Evolutionary conservation across 306 rosid genomes (phyloP).

Genomic region (Morella rubra): DNA sequence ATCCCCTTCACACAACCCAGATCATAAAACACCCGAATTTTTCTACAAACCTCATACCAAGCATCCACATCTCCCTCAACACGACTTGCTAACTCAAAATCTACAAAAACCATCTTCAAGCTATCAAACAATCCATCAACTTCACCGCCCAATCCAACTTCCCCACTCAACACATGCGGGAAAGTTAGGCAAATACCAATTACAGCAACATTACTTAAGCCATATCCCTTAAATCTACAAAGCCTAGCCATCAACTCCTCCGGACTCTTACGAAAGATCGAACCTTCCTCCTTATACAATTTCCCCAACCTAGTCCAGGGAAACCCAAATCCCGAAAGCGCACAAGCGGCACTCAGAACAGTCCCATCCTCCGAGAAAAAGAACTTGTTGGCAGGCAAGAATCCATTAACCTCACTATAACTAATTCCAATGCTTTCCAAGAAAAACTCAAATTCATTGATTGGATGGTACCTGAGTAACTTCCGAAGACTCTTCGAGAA

Average conservation of each 20-base stretch:
- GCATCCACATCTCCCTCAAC: conserved; percentile 59
- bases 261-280: conserved; percentile 37
- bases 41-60: conserved; percentile 61
- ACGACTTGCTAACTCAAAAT: conserved; percentile 46
- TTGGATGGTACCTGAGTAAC: conserved; percentile 74
- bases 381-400: conserved; percentile 58
- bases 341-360: conserved; percentile 55
- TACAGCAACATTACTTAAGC: conserved; percentile 52
- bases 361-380: conserved; percentile 63
- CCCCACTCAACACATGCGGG: conserved; percentile 49
- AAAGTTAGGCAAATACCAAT: conserved; percentile 71
- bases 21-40: conserved; percentile 58
- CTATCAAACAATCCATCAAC: conserved; percentile 44
- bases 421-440: conserved; percentile 78
- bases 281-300: conserved; percentile 47
- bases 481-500: conserved; percentile 45
- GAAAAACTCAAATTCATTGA: conserved; percentile 83
- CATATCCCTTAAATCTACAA: conserved; percentile 38
- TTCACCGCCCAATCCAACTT: conserved; percentile 24
- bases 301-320: conserved; percentile 77
- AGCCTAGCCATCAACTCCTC: conserved; percentile 48
- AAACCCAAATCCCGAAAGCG: conserved; percentile 64
- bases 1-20: conserved; percentile 45
- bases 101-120: conserved; percentile 47
- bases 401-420: conserved; percentile 27